Conservation (phyloP, 129 eudicot species). For the Pseudognaphalium luteoalbum region DNA sequence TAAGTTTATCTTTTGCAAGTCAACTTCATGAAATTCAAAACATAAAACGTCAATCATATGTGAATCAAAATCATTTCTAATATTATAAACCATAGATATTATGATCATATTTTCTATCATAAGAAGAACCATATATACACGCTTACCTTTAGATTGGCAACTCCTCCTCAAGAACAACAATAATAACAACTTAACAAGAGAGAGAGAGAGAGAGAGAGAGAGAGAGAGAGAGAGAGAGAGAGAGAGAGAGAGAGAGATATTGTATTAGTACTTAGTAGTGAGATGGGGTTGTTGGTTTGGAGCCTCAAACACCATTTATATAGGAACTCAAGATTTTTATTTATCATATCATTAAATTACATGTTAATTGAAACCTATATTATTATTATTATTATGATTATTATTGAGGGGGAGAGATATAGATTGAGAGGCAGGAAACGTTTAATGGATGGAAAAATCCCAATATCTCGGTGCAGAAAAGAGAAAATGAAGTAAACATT, state of each 20-base stretch:
- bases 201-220: background rate
- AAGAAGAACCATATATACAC: slow-evolving; percentile 5
- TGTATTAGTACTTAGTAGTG: background rate
- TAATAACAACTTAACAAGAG: background rate
- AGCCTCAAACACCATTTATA: slow-evolving; percentile 49
- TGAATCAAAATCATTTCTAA: background rate
- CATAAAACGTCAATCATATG: slow-evolving; percentile 12
- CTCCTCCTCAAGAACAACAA: background rate
- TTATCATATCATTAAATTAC: too few species aligned
- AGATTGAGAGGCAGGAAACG: too few species aligned
- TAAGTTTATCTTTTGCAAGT: background rate
- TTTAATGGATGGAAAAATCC: too few species aligned
- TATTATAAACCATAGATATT: slow-evolving; percentile 4
- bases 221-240: too few species aligned
- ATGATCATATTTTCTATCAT: slow-evolving; percentile 13
- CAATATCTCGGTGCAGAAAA: too few species aligned
- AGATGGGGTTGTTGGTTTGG: slow-evolving; percentile 50
- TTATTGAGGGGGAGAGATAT: background rate
- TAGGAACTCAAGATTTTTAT: background rate
- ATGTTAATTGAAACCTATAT: background rate
- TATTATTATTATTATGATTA: too few species aligned
- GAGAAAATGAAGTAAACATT: background rate
- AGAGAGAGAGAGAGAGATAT: background rate
- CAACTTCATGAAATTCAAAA: slow-evolving; percentile 18
- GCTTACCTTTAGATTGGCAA: slow-evolving; percentile 43